These are phyloP conservation scores for Rauvolfia tetraphylla DNA, from an alignment of 257 asterid species.

Conservation along the genomic window DNA sequence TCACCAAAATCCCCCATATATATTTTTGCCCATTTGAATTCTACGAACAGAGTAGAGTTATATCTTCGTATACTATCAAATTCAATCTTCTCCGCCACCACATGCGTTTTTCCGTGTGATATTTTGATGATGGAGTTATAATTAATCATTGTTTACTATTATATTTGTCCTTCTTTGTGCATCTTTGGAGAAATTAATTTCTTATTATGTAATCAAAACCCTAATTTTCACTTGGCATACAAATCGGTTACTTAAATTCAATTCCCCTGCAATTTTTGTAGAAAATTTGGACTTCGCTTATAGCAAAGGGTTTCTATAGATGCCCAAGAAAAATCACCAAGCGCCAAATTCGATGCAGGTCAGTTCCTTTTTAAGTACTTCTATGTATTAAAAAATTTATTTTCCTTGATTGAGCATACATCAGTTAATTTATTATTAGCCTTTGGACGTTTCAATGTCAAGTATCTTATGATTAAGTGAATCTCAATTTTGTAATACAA, in stretches of 20 bases:
- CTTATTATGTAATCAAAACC: slow-evolving; percentile 43
- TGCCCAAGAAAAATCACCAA: slow-evolving; percentile 38
- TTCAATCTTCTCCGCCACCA: no score
- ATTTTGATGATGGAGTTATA: no score
- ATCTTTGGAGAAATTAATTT: no score
- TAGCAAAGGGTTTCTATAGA: slow-evolving; percentile 26
- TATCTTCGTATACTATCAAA: no score
- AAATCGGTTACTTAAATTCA: slow-evolving; percentile 20
- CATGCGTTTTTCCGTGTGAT: no score
- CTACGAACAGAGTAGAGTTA: no score
- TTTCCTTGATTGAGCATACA: not conserved
- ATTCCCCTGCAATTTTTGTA: slow-evolving; percentile 17
- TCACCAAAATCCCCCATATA: no score
- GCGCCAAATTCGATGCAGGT: slow-evolving; percentile 40
- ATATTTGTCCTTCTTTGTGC: no score
- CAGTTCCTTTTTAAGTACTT: not conserved
- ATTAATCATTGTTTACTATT: no score
- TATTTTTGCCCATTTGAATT: no score
- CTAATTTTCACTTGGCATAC: slow-evolving; percentile 38
- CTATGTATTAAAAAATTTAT: not conserved
- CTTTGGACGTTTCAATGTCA: not conserved
- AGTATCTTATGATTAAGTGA: not conserved
- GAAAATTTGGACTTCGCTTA: slow-evolving; percentile 30
- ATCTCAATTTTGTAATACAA: no score
- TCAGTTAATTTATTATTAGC: not conserved